phyloP scores from a whole-genome alignment of 352 stramenopile species.

The Phytophthora pseudosyringae region DNA sequence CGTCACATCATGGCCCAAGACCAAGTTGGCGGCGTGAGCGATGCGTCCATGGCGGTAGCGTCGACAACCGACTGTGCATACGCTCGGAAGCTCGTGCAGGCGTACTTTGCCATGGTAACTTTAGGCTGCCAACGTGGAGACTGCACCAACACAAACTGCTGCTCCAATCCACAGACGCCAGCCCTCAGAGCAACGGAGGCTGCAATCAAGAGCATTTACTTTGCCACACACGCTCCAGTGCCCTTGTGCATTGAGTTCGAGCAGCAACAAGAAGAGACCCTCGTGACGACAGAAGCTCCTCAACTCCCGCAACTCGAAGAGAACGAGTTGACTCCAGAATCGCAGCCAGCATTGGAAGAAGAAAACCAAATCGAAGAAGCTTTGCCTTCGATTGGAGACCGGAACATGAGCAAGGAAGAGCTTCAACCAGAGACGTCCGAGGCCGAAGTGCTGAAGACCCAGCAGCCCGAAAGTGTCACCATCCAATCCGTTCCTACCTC shows the following conservation, averaged over 20 bases:
- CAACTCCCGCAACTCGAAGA: background rate
- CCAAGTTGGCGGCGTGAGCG: background rate
- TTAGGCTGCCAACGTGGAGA: slow-evolving; percentile 41
- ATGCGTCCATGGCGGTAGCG: slow-evolving; percentile 8
- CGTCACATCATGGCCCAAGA: slow-evolving; percentile 22
- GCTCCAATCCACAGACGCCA: slow-evolving; percentile 31
- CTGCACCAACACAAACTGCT: slow-evolving; percentile 52
- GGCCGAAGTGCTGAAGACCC: slow-evolving; percentile 17
- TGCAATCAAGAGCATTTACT: slow-evolving; percentile 54
- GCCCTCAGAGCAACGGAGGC: slow-evolving; percentile 48
- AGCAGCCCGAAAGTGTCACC: slow-evolving; percentile 13
- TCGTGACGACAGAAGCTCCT: background rate
- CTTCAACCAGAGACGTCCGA: slow-evolving; percentile 42
- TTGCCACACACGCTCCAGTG: slow-evolving; percentile 49
- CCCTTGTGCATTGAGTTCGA: slow-evolving; percentile 47
- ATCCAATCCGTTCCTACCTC: background rate
- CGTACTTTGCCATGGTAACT: slow-evolving; percentile 73
- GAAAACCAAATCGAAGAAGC: slow-evolving; percentile 15
- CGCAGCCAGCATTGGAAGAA: slow-evolving; percentile 15
- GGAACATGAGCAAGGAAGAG: slow-evolving; percentile 15
- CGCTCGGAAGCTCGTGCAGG: slow-evolving; percentile 57
- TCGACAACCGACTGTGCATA: slow-evolving; percentile 38
- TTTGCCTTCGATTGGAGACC: background rate
- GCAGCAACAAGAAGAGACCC: background rate
- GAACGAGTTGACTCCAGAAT: background rate